Conservation (phyloP, 148 eudicot species). For the Silene uniflora region DNA sequence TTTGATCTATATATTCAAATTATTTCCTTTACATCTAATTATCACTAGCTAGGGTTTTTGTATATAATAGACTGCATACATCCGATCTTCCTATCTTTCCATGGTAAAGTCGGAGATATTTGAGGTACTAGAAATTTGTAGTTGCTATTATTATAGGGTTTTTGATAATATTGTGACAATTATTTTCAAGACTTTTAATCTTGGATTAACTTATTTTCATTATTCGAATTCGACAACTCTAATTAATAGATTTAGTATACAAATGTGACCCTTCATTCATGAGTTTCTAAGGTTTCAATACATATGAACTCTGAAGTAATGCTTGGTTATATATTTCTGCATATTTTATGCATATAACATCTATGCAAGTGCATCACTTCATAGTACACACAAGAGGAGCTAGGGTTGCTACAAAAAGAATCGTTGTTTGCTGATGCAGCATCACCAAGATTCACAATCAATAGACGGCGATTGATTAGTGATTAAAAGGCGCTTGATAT, state of each 20-base stretch:
- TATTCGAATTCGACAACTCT: too few relatives aligned
- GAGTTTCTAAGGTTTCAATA: not conserved
- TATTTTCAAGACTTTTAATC: not conserved
- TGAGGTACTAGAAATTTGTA: not conserved
- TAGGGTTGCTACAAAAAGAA: conserved; percentile 6
- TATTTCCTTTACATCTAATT: too few relatives aligned
- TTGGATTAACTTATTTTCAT: too few relatives aligned
- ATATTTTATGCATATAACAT: not conserved
- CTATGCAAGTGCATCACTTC: not conserved
- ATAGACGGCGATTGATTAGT: too few relatives aligned
- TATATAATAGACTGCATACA: not conserved
- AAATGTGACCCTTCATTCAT: not conserved
- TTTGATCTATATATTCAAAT: too few relatives aligned
- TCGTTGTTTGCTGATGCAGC: conserved; percentile 32
- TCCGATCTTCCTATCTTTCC: not conserved
- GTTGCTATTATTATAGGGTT: not conserved
- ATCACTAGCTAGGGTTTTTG: too few relatives aligned
- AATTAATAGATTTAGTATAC: too few relatives aligned
- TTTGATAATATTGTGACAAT: too few relatives aligned
- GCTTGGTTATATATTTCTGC: not conserved
- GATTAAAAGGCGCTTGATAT: not conserved
- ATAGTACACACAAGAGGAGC: not conserved
- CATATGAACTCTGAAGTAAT: not conserved
- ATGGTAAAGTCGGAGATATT: not conserved
- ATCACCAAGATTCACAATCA: conserved; percentile 33